Evolutionary conservation across 129 eudicot genomes (phyloP), one percentile per base, ranked within the genome.

Genomic region (Pulicaria dysenterica): DNA sequence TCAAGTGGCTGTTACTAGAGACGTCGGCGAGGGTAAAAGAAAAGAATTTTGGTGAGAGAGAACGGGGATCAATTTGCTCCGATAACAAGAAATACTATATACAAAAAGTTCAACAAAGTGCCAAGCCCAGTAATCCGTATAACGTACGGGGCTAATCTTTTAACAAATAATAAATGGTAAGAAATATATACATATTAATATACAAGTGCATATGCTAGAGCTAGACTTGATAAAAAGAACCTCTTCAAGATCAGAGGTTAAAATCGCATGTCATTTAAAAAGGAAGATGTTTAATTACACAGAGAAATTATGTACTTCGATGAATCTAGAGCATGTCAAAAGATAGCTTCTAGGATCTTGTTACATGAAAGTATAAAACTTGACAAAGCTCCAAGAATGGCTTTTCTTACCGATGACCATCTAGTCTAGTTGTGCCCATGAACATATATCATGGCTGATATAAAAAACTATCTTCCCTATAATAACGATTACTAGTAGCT

Each of bases 261-360:
- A 56, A 31, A 60, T 62, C 58, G 41, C 41, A 42, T 16, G 37
- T 19, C 73, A 55, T 57, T 44, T 8, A 51, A 53, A 45, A 17
- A 60, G n/a, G 19, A 68, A 67, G 13, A 37, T 15, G 48, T 75
- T 8, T 56, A 61, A 49, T 34, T 70, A 49, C 58, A 51, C 71
- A 41, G 10, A 54, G 17, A 49, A 50, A 48, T 61, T 77, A 77
- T 61, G 72, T 77, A 77, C 81, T 69, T 39, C 8, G 40, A 70
- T 34, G 64, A 77, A 77, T 69, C 64, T 59, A 69, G 58, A 45
- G 51, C 44, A 45, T 59, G 45, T 41, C 69, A 76, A 45, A 39
- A 47, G 61, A 58, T 51, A 67, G 68, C 34, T 57, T 76, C 75
- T 58, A 62, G 24, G 54, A 73, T 50, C 71, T 49, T 13, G 39